Base-by-base conservation (phyloP, 495 filamentous ascomycete species). In the Hyphodiscus hymeniophilus region DNA sequence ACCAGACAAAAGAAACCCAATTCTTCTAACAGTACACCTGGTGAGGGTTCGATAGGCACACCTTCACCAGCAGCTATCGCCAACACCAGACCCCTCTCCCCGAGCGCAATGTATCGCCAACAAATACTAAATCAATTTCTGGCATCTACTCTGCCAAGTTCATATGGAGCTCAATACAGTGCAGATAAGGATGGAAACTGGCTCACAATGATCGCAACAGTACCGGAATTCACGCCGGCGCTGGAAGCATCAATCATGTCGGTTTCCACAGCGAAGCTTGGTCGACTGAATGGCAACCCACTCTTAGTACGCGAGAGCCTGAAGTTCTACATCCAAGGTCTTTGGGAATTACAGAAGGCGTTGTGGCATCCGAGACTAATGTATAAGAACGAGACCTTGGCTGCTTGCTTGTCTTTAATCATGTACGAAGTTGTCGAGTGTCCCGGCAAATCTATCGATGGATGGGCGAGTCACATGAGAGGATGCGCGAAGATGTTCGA, bases 381-480 rank as follows among this genome's bases (percentile, higher is more conserved):
- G 51, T 51, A 52, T 32, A 55, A 56, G 18, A 64, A 66, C 42
- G 59, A 60, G 39, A 68, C 62, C 1, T 48, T 65, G 3, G 67
- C 65, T 6, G 63, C 63, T 10, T 64, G 61, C 38, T 51, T 67
- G 52, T 55, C 60, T 5, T 45, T 68, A 0, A 53, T 55, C 31
- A 53, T 64, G n/a, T 70, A 66, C 39, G 67, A 70, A 47, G 47
- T 61, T 7, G 40, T 60, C 16, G 63, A 70, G 48, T 69, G 66
- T 41, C 66, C 66, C 0, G 48, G 44, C 35, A 30, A 48, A 15
- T 50, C 43, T n/a, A 18, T 47, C 3, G 31, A 55, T 2, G 67
- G 51, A 1, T 70, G 65, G 49, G 48, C 53, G 18, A 55, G 47
- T 12, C 67, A 70, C 41, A 58, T 60, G 20, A 48, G 57, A 10